Base-by-base conservation (phyloP, 345 rosid genomes). In the Capsella bursapastoris region DNA sequence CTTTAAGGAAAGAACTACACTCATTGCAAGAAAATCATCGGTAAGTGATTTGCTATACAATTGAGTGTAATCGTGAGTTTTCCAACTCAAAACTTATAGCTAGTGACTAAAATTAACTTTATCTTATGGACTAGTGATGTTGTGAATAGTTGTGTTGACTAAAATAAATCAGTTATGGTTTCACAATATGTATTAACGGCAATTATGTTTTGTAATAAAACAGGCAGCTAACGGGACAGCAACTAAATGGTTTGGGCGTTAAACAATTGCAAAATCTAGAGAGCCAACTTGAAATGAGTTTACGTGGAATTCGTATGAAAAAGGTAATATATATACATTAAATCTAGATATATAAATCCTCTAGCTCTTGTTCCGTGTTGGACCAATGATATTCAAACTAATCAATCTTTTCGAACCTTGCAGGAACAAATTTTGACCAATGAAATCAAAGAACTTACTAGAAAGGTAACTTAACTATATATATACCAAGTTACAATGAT, bases 251-350 rank as follows among this genome's bases (percentile, higher is more conserved):
- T 48, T 77, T 90, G 64, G 78, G 68, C n/a, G 57, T 82, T 44
- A 78, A 79, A 52, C 89, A 86, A 29, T 78, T 88, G 31, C 82
- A 84, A 22, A 81, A 79, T 68, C 57, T 89, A 43, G 91, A 89
- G 77, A 79, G 68, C 57, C 79, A 85, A 51, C 69, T 89, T 73
- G 89, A 88, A 66, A 74, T 82, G 84, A 88, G 90, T 38, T 79
- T 90, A 79, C 81, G 70, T 11, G 89, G 91, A 16, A 75, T 90
- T 73, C 90, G 93, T 13, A 67, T 67, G 68, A 81, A 83, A 74
- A 90, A 84, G 89, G 96, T 85, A 18, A 18, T 38, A 37, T 4
- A 18, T 38, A 37, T 4, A 15, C 37, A 12, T 65, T 12, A 1
- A 18, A 1, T 40, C 3, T 16, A 12, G 18, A 8, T 18, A 7